phyloP scores from a whole-genome alignment of 257 asterid genomes.

The Nicotiana undulata region DNA sequence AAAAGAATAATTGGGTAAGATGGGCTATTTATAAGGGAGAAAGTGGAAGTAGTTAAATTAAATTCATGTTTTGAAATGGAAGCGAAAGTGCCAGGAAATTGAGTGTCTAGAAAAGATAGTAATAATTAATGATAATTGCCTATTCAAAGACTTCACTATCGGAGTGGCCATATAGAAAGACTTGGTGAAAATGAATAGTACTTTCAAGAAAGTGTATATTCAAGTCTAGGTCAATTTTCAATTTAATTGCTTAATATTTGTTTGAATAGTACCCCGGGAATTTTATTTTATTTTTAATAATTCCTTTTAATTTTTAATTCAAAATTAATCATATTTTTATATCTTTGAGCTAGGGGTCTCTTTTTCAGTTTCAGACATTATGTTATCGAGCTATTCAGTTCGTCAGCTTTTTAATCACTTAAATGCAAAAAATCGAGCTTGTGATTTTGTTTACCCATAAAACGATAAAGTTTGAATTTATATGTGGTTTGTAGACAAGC shows the following conservation, averaged over 20 bases:
- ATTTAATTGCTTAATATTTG: not conserved
- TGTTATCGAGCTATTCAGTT: not conserved
- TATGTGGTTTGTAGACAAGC: too few relatives aligned
- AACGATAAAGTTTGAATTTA: too few relatives aligned
- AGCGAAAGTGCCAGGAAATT: constrained; percentile 4
- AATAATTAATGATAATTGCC: not conserved
- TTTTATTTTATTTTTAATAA: not conserved
- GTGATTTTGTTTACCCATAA: too few relatives aligned
- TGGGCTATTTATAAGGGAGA: not conserved
- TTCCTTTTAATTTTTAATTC: not conserved
- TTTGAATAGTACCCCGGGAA: not conserved
- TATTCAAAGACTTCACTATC: not conserved
- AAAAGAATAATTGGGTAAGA: not conserved
- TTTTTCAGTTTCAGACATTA: not conserved
- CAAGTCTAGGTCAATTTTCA: constrained; percentile 4
- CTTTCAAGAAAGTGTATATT: not conserved
- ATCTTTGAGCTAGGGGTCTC: not conserved
- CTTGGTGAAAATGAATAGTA: not conserved
- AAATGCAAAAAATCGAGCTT: not conserved
- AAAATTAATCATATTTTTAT: too few relatives aligned
- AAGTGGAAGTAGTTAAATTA: not conserved
- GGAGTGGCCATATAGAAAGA: not conserved
- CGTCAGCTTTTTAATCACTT: not conserved
- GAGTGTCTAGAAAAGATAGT: not conserved
- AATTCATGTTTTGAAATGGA: not conserved